Percentiles rank a stretch among this genome's conserved stretches.
Conservation (phyloP, 805 yeast species). For the Candida pseudofarinosa region DNA sequence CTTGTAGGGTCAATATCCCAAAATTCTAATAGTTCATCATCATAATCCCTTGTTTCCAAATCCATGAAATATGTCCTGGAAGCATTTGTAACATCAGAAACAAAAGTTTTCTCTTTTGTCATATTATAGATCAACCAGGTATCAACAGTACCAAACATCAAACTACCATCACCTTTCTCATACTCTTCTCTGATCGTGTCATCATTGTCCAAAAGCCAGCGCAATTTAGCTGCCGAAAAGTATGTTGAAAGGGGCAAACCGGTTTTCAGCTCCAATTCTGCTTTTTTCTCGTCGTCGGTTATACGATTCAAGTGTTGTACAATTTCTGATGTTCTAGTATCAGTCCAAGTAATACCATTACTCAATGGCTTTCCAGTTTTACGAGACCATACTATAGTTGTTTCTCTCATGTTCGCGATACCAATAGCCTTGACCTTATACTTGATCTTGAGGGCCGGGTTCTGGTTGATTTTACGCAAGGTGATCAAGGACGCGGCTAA, state of each 20-base stretch:
- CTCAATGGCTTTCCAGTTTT: slow-evolving; percentile 77
- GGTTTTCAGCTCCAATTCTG: slow-evolving; percentile 56
- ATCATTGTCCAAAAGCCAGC: slow-evolving; percentile 85
- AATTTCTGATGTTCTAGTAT: slow-evolving; percentile 75
- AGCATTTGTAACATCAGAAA: slow-evolving; percentile 89
- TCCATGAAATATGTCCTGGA: slow-evolving; percentile 89
- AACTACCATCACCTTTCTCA: slow-evolving; percentile 62
- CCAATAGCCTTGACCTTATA: slow-evolving; percentile 74
- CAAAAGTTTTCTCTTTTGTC: slow-evolving; percentile 64
- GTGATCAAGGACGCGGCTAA: slow-evolving; percentile 60
- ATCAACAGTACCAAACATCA: slow-evolving; percentile 92
- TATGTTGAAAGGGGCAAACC: slow-evolving; percentile 91
- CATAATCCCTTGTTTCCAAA: slow-evolving; percentile 70
- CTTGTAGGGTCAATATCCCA: slow-evolving; percentile 74
- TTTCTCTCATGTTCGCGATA: slow-evolving; percentile 93
- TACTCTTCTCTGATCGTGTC: slow-evolving; percentile 62
- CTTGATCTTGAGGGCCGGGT: slow-evolving; percentile 47
- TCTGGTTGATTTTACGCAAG: slow-evolving; percentile 52
- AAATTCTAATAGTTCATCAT: slow-evolving; percentile 65
- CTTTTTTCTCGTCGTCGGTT: slow-evolving; percentile 52
- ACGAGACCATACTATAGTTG: slow-evolving; percentile 84
- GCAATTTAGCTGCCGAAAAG: slow-evolving; percentile 84
- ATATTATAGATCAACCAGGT: slow-evolving; percentile 88
- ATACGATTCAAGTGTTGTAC: slow-evolving; percentile 58
- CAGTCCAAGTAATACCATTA: slow-evolving; percentile 95